Conservation (phyloP, 129 eudicot genomes). For the Helianthus tuberosus region DNA sequence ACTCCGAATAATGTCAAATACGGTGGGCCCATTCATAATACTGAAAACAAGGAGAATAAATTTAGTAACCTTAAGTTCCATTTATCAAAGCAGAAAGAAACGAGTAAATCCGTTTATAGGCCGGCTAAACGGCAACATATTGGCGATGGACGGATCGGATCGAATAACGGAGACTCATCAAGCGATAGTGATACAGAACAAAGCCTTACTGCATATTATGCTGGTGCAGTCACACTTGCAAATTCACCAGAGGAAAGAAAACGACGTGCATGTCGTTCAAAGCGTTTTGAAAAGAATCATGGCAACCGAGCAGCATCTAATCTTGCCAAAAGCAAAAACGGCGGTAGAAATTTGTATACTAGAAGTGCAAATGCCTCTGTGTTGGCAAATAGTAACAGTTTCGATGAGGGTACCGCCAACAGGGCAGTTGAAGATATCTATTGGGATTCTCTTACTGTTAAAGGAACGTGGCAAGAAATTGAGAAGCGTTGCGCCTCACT, state of each 20-base stretch:
- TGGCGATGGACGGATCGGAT: slow-evolving; percentile 46
- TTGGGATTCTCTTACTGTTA: slow-evolving; percentile 93
- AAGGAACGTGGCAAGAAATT: slow-evolving; percentile 92
- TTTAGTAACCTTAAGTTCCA: slow-evolving; percentile 49
- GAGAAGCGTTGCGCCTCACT: slow-evolving; percentile 97
- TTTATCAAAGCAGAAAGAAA: slow-evolving; percentile 50
- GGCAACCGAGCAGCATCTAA: slow-evolving; percentile 48
- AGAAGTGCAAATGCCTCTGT: slow-evolving; percentile 64
- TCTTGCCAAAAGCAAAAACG: slow-evolving; percentile 45
- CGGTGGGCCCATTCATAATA: slow-evolving; percentile 47
- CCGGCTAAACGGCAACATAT: slow-evolving; percentile 76
- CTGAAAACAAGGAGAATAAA: slow-evolving; percentile 52
- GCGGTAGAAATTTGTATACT: slow-evolving; percentile 58
- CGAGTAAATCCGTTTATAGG: slow-evolving; percentile 43
- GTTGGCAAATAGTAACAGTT: slow-evolving; percentile 54
- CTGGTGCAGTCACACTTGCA: slow-evolving; percentile 71
- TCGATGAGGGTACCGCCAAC: slow-evolving; percentile 61
- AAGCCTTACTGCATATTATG: slow-evolving; percentile 59
- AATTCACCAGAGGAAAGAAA: slow-evolving; percentile 81
- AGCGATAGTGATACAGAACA: slow-evolving; percentile 92
- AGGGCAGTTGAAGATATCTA: slow-evolving; percentile 98
- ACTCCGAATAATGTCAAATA: slow-evolving; percentile 45
- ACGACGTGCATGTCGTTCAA: slow-evolving; percentile 90
- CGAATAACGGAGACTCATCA: slow-evolving; percentile 66
- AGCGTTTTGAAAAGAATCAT: slow-evolving; percentile 81